phyloP scores from a whole-genome alignment of 2,329 filamentous ascomycete genomes.

The Fusarium anguioides region DNA sequence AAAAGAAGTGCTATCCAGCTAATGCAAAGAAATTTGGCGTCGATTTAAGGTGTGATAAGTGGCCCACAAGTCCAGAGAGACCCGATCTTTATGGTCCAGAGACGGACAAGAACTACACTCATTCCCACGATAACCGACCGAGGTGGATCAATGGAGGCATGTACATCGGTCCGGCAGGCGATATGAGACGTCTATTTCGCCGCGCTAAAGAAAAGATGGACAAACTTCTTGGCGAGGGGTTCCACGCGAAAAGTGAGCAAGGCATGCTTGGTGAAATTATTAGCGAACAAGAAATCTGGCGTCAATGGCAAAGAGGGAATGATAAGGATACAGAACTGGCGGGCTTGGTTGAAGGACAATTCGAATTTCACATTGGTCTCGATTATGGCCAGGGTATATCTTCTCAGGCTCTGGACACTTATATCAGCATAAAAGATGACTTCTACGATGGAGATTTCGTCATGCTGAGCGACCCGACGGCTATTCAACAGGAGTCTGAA shows the following conservation, averaged over 20 bases:
- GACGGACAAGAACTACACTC: background rate
- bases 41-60: background rate
- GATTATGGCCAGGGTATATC: conserved; percentile 3
- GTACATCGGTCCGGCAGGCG: conserved; percentile 7
- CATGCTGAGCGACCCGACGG: fast-evolving
- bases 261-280: background rate
- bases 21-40: background rate
- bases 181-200: conserved; percentile 12
- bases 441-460: background rate
- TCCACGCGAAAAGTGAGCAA: background rate
- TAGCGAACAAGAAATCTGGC: conserved; percentile 3
- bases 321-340: background rate
- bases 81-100: background rate
- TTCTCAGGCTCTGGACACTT: background rate
- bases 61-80: background rate
- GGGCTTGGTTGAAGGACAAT: background rate
- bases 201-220: background rate
- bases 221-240: background rate
- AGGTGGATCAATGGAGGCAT: conserved; percentile 11
- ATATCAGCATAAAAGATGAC: background rate
- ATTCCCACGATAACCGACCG: background rate
- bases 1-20: background rate
- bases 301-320: background rate
- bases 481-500: background rate
- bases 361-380: background rate